Conservation (phyloP, 208 protist species). For the Herpetomonas samuelpessoai region DNA sequence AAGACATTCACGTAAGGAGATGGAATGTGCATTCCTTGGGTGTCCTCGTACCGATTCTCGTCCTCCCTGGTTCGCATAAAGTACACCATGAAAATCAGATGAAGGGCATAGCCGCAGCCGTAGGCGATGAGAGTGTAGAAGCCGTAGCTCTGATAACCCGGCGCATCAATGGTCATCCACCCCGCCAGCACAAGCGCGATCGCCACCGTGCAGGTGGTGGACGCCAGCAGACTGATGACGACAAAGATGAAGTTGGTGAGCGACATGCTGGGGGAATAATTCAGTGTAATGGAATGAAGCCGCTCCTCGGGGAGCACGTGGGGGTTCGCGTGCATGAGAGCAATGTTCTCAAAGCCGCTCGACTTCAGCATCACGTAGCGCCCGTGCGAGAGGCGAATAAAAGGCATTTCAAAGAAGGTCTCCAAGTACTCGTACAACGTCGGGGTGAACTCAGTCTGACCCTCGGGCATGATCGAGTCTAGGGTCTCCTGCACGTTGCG, state of each 20-base stretch:
- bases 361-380: slow-evolving; percentile 60
- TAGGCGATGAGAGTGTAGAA: slow-evolving; percentile 68
- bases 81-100: slow-evolving; percentile 66
- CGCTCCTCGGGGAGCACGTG: slow-evolving; percentile 55
- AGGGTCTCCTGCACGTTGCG: slow-evolving; percentile 60
- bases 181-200: slow-evolving; percentile 34
- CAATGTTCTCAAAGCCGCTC: slow-evolving; percentile 82
- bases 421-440: slow-evolving; percentile 68
- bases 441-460: slow-evolving; percentile 31
- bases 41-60: slow-evolving; percentile 39
- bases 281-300: slow-evolving; percentile 39
- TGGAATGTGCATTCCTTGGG: slow-evolving; percentile 29
- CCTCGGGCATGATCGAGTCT: slow-evolving; percentile 39
- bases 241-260: slow-evolving; percentile 42
- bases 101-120: slow-evolving; percentile 58
- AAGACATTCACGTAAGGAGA: slow-evolving; percentile 64
- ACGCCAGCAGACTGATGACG: slow-evolving; percentile 31
- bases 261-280: slow-evolving; percentile 34
- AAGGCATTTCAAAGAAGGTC: slow-evolving; percentile 55
- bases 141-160: slow-evolving; percentile 33
- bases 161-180: slow-evolving; percentile 32
- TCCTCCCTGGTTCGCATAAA: slow-evolving; percentile 45
- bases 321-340: slow-evolving; percentile 54
- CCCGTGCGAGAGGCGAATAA: slow-evolving; percentile 47
- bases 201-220: slow-evolving; percentile 26